Conservation (phyloP, 257 asterid genomes). For the Solanum acaule region DNA sequence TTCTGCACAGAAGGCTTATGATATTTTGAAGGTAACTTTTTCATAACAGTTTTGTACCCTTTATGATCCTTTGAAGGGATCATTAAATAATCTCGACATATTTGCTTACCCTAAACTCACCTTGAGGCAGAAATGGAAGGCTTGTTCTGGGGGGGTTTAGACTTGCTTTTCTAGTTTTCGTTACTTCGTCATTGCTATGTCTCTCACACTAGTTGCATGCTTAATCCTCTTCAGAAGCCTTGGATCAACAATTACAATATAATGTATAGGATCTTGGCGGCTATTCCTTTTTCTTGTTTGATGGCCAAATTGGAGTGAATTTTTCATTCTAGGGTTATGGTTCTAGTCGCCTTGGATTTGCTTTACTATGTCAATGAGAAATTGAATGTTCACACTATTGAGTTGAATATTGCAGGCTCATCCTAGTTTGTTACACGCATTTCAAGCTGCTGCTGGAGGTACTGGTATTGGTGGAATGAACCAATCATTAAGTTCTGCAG, state of each 20-base stretch:
- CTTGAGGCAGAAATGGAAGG: background rate
- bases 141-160: background rate
- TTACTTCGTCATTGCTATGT: background rate
- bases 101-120: background rate
- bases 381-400: background rate
- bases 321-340: background rate
- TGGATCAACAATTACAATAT: background rate
- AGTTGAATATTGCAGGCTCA: conserved; percentile 51
- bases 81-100: background rate
- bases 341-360: background rate
- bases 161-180: background rate
- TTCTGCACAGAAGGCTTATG: conserved; percentile 80
- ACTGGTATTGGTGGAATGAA: conserved; percentile 30
- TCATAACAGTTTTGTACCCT: background rate
- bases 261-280: background rate
- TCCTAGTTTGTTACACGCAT: conserved; percentile 76
- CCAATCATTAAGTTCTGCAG: conserved; percentile 34
- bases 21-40: conserved; percentile 57
- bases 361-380: background rate
- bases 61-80: background rate
- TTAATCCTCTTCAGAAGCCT: background rate
- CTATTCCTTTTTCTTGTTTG: background rate
- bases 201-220: background rate
- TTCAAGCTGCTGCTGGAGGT: conserved; percentile 57
- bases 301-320: background rate